Evolutionary conservation across 768 basidiomycete genomes (phyloP), one percentile per base, ranked within the genome.

Genomic region (Dentipellis sp.): DNA sequence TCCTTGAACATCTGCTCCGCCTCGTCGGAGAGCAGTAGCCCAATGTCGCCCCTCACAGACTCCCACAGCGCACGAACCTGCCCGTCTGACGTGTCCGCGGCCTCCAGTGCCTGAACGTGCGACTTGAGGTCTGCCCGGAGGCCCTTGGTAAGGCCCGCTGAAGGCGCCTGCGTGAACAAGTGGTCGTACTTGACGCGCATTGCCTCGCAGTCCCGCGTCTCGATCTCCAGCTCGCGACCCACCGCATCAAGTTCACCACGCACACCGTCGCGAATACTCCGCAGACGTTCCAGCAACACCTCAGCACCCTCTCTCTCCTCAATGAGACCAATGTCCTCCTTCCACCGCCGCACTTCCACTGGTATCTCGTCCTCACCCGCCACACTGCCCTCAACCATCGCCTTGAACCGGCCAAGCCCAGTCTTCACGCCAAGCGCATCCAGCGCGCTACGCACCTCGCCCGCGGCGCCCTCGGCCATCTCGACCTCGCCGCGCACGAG

Each of bases 161-260:
- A 87, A 0, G 95, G 94, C 9, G 81, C 78, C 69, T 97, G 94
- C 8, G 86, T 84, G 86, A 91, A 97, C 29, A 81, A 68, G 61
- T 93, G 86, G 34, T 86, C 86, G 68, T 91, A 94, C 68, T 88
- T 88, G 64, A 93, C 86, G 55, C 94, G 75, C 83, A 86, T 82
- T 50, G 78, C 75, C 70, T 99, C 95, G 70, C 94, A 97, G 49
- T 94, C 92, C 60, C 83, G 74, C 36, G 82, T 84, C 70, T 98
- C 97, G 39, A 72, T 71, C 14, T 97, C 94, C 40, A 99, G 71
- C 50, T 92, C 83, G 3, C 76, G 72, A 2, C 78, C 75, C 40
- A 86, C 68, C 19, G 70, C 67, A 9, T 90, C 82, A 45, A 99
- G 74, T 42, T 86, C 85, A 10, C 69, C 64, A 55, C 72, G 74